These are phyloP conservation scores for Penicillium sp. DNA, from an alignment of 2,329 filamentous ascomycete species.

Conservation along the genomic window DNA sequence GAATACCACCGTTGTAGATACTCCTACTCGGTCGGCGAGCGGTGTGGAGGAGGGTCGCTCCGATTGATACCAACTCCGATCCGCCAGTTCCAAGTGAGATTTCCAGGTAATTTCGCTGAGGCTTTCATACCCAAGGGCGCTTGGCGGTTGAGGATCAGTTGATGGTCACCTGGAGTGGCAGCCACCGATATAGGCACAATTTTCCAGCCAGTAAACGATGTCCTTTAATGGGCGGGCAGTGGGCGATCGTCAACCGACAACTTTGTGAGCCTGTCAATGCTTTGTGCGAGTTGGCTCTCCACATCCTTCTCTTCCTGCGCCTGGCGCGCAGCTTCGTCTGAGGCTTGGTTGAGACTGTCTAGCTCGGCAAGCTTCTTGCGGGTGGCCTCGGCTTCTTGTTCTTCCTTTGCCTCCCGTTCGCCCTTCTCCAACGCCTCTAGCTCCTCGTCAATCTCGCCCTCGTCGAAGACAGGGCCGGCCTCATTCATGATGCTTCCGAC, in stretches of 20 bases:
- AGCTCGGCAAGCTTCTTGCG: constrained; percentile 52
- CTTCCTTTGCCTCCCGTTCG: constrained; percentile 50
- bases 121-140: neutral
- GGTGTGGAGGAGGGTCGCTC: constrained; percentile 6
- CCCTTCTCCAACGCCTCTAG: constrained; percentile 72
- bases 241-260: constrained; percentile 44
- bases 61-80: constrained; percentile 4
- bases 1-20: constrained; percentile 2
- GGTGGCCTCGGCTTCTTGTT: constrained; percentile 53
- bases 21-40: neutral
- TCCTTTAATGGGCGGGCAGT: constrained; percentile 23
- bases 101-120: constrained; percentile 7
- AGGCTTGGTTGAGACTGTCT: constrained; percentile 45
- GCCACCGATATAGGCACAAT: neutral
- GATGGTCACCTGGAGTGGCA: neutral
- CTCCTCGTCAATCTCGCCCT: constrained; percentile 84
- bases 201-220: neutral
- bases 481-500: constrained; percentile 76
- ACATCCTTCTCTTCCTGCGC: constrained; percentile 27
- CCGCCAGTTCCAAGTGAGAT: constrained; percentile 1
- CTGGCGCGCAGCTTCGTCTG: constrained; percentile 41
- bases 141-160: neutral
- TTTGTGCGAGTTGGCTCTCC: constrained; percentile 40
- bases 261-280: constrained; percentile 41
- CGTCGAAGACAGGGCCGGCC: constrained; percentile 63